Evolutionary conservation across 1,284 basidiomycete species (phyloP), one percentile per base, ranked within the genome.

Genomic region (Sparassis latifolia): DNA sequence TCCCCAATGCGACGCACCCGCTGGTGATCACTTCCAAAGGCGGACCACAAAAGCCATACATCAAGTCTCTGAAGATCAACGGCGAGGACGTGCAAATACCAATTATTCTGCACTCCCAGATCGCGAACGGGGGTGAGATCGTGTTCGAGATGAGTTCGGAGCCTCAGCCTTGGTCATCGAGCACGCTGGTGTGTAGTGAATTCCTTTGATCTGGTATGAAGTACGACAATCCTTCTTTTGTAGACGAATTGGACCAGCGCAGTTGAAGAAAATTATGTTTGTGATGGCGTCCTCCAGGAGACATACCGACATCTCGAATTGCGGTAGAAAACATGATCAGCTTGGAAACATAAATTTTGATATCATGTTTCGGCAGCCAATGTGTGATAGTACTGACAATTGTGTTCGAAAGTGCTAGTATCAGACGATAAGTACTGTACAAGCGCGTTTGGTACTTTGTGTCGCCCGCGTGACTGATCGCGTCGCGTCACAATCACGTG

Each of bases 91-190:
- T 77, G 12, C 55, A 64, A 4, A 53, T 53, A 1, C 79, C 83
- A 0, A 60, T 84, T 31, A 74, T 91, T 30, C 63, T 51, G 10
- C 86, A 90, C 55, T 68, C 71, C 9, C 69, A 83, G 45, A 77
- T 90, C 30, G 67, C 67, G 2, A 55, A 68, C 4, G 85, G 86
- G 0, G 84, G 78, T 0, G 64, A 74, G 3, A 64, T 89, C 29
- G 69, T 72, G 33, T 89, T 88, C 59, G 75, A 79, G 57, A 89
- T 90, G 86, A 80, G 76, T 50, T 72, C 71, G 4, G 60, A 55
- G 20, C 77, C 78, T 2, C 65, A 74, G 55, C 49, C 48, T 4
- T 66, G 64, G 64, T 55, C 55, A 1, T 62, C 58, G 10, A 45
- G 49, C 4, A 64, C 61, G 2, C 39, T 60, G 50, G 60, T 62